phyloP scores from a whole-genome alignment of 352 stramenopile genomes.

The Globisporangium megalacanthum region DNA sequence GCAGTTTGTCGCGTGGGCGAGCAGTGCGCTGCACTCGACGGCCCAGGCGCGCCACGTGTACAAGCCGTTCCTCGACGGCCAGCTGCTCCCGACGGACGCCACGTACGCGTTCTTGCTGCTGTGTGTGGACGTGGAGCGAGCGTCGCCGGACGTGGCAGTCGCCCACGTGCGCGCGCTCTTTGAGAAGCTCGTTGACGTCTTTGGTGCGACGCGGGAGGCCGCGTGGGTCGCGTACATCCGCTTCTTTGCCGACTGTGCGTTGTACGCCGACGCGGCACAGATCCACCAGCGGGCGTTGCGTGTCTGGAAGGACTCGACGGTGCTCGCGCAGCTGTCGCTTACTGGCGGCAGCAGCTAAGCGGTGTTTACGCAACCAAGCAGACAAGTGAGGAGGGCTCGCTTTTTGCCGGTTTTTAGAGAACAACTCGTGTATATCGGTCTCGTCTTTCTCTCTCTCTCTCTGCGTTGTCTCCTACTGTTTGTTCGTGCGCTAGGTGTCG shows the following conservation, averaged over 20 bases:
- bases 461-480: no score
- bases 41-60: slow-evolving; percentile 45
- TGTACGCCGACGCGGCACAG: slow-evolving; percentile 50
- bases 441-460: no score
- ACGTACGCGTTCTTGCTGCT: slow-evolving; percentile 63
- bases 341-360: slow-evolving; percentile 3
- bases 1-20: slow-evolving; percentile 64
- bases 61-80: slow-evolving; percentile 63
- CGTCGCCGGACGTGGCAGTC: slow-evolving; percentile 25
- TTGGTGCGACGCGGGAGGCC: slow-evolving; percentile 46
- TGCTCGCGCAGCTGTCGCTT: slow-evolving; percentile 48
- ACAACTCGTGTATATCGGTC: no score
- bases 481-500: no score
- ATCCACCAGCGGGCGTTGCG: slow-evolving; percentile 68
- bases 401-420: no score
- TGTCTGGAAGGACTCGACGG: slow-evolving; percentile 51
- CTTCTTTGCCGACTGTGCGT: slow-evolving; percentile 38
- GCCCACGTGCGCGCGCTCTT: slow-evolving; percentile 58
- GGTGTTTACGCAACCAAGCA: not conserved
- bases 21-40: slow-evolving; percentile 22
- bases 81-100: slow-evolving; percentile 51
- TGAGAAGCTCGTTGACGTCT: slow-evolving; percentile 82
- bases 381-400: not conserved
- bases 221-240: slow-evolving; percentile 73
- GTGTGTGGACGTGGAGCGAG: slow-evolving; percentile 71